phyloP scores from a whole-genome alignment of 306 rosid species.

The Gastrolobium villosum region DNA sequence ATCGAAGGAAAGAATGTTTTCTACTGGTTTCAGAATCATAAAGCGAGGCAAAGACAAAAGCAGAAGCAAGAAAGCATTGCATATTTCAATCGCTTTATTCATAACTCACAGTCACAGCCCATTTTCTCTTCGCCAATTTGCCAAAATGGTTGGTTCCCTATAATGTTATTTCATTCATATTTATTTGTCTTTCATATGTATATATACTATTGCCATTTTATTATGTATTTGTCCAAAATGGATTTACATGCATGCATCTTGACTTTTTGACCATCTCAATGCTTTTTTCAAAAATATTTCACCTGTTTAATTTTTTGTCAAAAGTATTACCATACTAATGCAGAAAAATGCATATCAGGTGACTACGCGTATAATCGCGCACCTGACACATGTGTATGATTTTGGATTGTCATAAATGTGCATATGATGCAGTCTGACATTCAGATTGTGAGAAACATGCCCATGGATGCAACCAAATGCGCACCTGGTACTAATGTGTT shows the following conservation, averaged over 20 bases:
- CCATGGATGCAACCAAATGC: too few species aligned
- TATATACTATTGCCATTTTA: neutral
- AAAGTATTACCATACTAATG: too few species aligned
- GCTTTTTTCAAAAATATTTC: too few species aligned
- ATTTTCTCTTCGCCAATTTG: constrained; percentile 43
- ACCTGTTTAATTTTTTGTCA: too few species aligned
- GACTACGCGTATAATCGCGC: too few species aligned
- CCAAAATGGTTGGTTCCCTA: constrained; percentile 55
- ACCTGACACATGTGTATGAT: too few species aligned
- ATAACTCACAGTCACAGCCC: constrained; percentile 33
- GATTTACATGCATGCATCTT: neutral
- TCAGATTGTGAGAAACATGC: too few species aligned
- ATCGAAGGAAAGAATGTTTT: constrained; percentile 82
- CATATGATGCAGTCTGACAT: too few species aligned
- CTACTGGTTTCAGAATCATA: constrained; percentile 88
- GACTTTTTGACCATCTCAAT: too few species aligned
- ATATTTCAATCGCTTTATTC: constrained; percentile 51
- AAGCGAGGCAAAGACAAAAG: constrained; percentile 77
- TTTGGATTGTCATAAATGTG: too few species aligned
- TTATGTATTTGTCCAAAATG: neutral
- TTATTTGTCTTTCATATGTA: neutral
- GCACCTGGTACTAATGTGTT: too few species aligned
- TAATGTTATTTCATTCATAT: neutral
- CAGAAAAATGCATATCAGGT: too few species aligned
- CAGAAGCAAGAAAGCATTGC: constrained; percentile 64